Evolutionary conservation across 1,284 basidiomycete species (phyloP), one percentile per base, ranked within the genome.

Genomic region (Rhodotorula sp.): DNA sequence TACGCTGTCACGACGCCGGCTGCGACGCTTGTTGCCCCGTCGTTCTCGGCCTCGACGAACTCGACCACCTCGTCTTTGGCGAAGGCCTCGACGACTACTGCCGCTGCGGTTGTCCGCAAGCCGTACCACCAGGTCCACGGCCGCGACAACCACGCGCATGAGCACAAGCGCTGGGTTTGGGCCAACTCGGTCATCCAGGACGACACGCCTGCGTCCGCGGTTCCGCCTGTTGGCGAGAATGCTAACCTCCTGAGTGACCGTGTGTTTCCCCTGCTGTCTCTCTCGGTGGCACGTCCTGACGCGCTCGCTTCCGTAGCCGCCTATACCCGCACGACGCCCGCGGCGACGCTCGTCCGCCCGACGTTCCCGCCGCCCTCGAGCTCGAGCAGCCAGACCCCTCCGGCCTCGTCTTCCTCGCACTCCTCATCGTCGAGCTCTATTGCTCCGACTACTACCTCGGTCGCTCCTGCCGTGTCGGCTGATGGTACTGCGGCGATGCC

Each of bases 141-240:
- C 19, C 27, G 37, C 15, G n/a, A 44, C n/a, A 39, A 58, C 21
- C 39, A 44, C 39, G 32, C 44, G 44, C n/a, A n/a, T n/a, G 44
- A 44, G 44, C 44, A 22, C 44, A 74, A 71, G 69, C 66, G 72
- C 36, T 74, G 72, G 72, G 59, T 74, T 25, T 66, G 64, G 67
- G 67, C 61, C 19, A 69, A 37, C 27, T 51, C 56, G 37, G 67
- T 74, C 64, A 66, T 74, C 25, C 73, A 74, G 51, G 73, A 74
- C 39, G 70, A 64, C 56, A 56, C 67, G 22, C 67, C 71, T 25
- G 61, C 73, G 4, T 54, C 67, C 1, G 57, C 25, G 10, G 44
- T 64, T 2, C 73, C 73, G 15, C 27, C 73, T 12, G 9, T 54
- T 39, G 73, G 73, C 12, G n/a, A 57, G 36, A 74, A 74, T 53